These are phyloP conservation scores for Beta lomatogona DNA, from an alignment of 179 eudicot species.

Conservation along the genomic window DNA sequence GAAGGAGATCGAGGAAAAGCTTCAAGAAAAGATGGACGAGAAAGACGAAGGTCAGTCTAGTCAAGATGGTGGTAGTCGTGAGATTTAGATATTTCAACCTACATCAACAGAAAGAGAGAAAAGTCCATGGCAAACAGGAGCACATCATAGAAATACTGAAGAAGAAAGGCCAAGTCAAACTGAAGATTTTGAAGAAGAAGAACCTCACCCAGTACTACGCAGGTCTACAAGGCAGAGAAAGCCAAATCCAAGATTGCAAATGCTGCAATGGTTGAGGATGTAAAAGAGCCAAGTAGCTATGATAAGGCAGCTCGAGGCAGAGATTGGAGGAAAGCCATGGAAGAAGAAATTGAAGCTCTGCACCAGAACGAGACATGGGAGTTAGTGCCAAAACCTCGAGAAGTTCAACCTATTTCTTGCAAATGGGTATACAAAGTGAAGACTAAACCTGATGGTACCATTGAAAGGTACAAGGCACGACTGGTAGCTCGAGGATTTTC, in stretches of 20 bases:
- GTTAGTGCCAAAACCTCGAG: conserved; percentile 10
- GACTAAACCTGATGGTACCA: conserved; percentile 27
- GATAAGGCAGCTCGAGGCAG: not conserved
- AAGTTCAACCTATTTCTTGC: too few species aligned
- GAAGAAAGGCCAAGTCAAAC: too few species aligned
- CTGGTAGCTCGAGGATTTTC: conserved; percentile 14
- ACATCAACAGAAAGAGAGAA: not conserved
- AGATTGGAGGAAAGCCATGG: not conserved
- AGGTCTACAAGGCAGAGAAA: not conserved
- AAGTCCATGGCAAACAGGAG: not conserved
- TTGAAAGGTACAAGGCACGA: conserved; percentile 21
- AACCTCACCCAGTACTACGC: not conserved
- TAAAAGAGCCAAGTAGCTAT: not conserved
- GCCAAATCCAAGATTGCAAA: not conserved
- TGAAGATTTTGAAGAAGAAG: not conserved
- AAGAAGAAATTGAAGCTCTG: not conserved
- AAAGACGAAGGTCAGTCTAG: not conserved
- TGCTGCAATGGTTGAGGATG: not conserved
- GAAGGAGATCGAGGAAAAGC: not conserved
- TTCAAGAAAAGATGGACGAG: not conserved
- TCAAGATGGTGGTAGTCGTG: not conserved
- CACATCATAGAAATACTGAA: not conserved
- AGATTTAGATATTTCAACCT: not conserved
- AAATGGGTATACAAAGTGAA: conserved; percentile 35
- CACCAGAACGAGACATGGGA: not conserved